phyloP scores from a whole-genome alignment of 2,329 filamentous ascomycete genomes.

The Didymella keratinophila region DNA sequence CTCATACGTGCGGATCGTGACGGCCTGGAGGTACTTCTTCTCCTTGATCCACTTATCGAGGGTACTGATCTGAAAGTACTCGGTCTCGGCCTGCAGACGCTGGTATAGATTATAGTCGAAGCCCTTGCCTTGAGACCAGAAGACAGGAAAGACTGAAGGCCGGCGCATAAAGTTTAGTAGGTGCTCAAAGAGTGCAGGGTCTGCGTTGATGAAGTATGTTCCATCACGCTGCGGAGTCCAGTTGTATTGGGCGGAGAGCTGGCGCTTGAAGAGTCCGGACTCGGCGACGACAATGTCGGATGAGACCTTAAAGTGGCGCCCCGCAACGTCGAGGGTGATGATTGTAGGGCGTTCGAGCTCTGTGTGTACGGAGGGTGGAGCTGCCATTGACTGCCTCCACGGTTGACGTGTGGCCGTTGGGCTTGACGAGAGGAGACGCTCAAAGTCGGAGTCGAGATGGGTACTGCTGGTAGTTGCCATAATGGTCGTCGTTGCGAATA shows the following conservation, averaged over 20 bases:
- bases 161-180: slow-evolving; percentile 34
- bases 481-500: too few relatives aligned
- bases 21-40: slow-evolving; percentile 31
- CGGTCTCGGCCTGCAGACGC: slow-evolving; percentile 44
- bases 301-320: slow-evolving; percentile 22
- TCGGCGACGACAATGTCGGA: slow-evolving; percentile 14
- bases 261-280: slow-evolving; percentile 21
- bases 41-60: slow-evolving; percentile 45
- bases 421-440: not conserved
- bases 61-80: slow-evolving; percentile 43
- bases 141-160: slow-evolving; percentile 37
- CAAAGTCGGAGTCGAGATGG: not conserved
- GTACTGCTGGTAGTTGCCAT: not conserved
- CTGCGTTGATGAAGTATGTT: slow-evolving; percentile 52
- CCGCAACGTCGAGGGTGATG: slow-evolving; percentile 30
- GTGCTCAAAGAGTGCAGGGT: slow-evolving; percentile 46
- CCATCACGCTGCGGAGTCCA: slow-evolving; percentile 33
- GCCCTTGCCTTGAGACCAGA: slow-evolving; percentile 40
- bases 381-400: too few relatives aligned
- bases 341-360: slow-evolving; percentile 1
- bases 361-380: too few relatives aligned
- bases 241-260: slow-evolving; percentile 10
- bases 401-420: not conserved
- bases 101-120: slow-evolving; percentile 50
- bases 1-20: slow-evolving; percentile 18